Percentiles rank a stretch among this genome's conserved stretches.
Evolutionary conservation across 441 rosid genomes (phyloP).

Genomic region (Isatis lusitanica): DNA sequence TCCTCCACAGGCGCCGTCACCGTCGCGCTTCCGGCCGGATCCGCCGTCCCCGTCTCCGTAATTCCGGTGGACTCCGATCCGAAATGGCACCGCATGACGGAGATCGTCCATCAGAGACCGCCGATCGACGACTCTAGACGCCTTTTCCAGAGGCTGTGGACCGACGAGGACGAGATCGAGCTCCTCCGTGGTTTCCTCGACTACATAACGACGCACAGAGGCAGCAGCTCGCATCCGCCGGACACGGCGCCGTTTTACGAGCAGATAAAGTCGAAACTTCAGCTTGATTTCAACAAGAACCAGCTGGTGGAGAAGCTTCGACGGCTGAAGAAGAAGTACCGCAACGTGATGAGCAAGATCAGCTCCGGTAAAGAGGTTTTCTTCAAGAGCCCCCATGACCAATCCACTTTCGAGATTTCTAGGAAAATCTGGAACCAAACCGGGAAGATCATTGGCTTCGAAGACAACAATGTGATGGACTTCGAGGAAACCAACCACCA

Average conservation of each 20-base stretch:
- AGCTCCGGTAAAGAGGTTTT: conserved; percentile 80
- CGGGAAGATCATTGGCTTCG: conserved; percentile 46
- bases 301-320: conserved; percentile 96
- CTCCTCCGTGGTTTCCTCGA: conserved; percentile 90
- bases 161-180: conserved; percentile 99
- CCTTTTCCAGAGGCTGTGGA: conserved; percentile 92
- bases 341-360: conserved; percentile 73
- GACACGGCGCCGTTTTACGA: conserved; percentile 93
- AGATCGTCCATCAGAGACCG: conserved; percentile 49
- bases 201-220: conserved; percentile 55
- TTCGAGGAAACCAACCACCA: conserved; percentile 55
- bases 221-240: conserved; percentile 58
- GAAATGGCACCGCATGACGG: conserved; percentile 52
- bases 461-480: conserved; percentile 52
- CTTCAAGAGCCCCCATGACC: conserved; percentile 90
- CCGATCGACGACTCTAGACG: conserved; percentile 75
- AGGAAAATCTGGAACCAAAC: conserved; percentile 81
- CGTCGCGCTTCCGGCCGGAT: conserved; percentile 45
- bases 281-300: conserved; percentile 93
- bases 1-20: conserved; percentile 48
- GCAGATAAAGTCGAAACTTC: conserved; percentile 88
- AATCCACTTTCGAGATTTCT: conserved; percentile 90
- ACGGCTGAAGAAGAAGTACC: conserved; percentile 84
- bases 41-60: conserved; percentile 40
- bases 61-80: conserved; percentile 44